Evolutionary conservation across 192 early-diverging fungal genomes (phyloP).

Genomic region (Lunasporangiospora selenospora): DNA sequence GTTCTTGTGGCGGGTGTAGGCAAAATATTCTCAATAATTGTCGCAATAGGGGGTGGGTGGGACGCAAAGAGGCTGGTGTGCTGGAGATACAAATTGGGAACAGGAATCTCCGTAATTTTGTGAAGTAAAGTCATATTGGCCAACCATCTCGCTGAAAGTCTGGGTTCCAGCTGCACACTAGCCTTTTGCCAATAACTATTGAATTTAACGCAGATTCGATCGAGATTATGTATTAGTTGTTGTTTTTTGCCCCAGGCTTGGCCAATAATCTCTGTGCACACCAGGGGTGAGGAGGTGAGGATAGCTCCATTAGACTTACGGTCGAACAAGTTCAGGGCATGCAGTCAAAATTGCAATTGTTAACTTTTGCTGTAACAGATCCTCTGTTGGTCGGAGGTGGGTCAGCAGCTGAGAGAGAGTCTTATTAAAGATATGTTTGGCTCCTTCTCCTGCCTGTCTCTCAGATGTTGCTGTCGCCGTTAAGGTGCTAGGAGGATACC

Average conservation of each 20-base stretch:
- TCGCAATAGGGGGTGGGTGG: constrained; percentile 63
- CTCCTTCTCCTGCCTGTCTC: constrained; percentile 28
- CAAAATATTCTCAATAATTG: constrained; percentile 73
- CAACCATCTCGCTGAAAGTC: constrained; percentile 73
- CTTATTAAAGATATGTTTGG: constrained; percentile 60
- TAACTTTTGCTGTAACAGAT: constrained; percentile 69
- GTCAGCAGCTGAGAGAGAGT: constrained; percentile 59
- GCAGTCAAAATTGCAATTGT: constrained; percentile 66
- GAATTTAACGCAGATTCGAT: too few species aligned
- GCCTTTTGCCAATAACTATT: constrained; percentile 69
- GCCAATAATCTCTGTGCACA: too few species aligned
- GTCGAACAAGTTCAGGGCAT: constrained; percentile 78
- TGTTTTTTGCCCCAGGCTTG: too few species aligned
- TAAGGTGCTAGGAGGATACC: constrained; percentile 67
- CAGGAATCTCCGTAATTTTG: constrained; percentile 70
- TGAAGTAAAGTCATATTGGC: constrained; percentile 77
- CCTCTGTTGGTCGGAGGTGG: constrained; percentile 67
- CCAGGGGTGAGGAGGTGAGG: too few species aligned
- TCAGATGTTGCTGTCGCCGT: constrained; percentile 14
- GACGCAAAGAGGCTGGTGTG: constrained; percentile 44
- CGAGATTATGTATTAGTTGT: too few species aligned
- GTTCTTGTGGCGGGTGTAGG: constrained; percentile 62
- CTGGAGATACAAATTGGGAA: constrained; percentile 63
- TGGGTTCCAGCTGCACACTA: constrained; percentile 74
- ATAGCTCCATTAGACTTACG: constrained; percentile 69